Percentiles rank a stretch among this genome's conserved stretches.
Conservation (phyloP, 371 early-diverging fungal species). For the Syncephalis fuscata region DNA sequence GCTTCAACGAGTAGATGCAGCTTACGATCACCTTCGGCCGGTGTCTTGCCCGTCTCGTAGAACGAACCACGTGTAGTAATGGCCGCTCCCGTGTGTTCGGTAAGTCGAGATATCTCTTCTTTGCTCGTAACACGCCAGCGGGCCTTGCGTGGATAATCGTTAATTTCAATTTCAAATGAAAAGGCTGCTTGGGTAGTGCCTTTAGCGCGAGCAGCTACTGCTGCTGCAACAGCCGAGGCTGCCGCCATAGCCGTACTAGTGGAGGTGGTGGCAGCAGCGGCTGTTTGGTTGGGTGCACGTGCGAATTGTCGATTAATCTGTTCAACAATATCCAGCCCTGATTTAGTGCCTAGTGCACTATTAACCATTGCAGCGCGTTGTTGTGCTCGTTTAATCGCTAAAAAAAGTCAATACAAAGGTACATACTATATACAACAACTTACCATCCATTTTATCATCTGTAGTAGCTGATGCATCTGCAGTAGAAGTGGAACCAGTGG, state of each 20-base stretch:
- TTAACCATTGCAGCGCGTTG: too few species aligned
- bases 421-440: constrained; percentile 4
- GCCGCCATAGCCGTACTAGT: constrained; percentile 2
- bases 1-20: constrained; percentile 90
- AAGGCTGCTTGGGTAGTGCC: constrained; percentile 12
- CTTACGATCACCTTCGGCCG: constrained; percentile 62
- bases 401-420: constrained; percentile 6
- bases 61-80: constrained; percentile 87
- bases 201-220: constrained; percentile 4
- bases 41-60: constrained; percentile 70
- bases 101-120: constrained; percentile 81
- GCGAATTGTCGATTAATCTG: too few species aligned
- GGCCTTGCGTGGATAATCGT: constrained; percentile 95
- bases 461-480: too few species aligned
- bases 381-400: constrained; percentile 7
- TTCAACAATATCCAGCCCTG: too few species aligned
- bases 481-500: background rate
- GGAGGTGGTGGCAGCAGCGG: background rate
- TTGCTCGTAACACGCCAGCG: constrained; percentile 91
- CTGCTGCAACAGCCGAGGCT: constrained; percentile 9
- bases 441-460: too few species aligned
- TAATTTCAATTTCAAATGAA: constrained; percentile 84
- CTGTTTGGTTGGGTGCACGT: constrained; percentile 3
- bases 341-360: too few species aligned
- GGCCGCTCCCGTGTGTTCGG: constrained; percentile 81